Evolutionary conservation across 768 basidiomycete species (phyloP), one percentile per base, ranked within the genome.

Genomic region (Psilocybe cyanescens): DNA sequence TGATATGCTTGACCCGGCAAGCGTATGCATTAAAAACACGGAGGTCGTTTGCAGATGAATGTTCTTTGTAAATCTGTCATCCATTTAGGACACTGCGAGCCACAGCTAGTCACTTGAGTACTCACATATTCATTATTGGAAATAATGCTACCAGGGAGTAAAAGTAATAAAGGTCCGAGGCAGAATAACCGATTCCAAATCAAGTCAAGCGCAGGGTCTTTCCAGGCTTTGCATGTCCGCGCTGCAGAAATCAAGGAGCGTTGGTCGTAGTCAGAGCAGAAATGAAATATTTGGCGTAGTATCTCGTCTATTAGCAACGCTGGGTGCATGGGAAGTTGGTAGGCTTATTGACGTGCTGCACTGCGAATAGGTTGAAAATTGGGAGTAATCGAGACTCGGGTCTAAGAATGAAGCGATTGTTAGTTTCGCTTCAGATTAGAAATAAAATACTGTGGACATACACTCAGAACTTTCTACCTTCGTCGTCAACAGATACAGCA

Each of bases 231-330:
- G 66, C 81, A 85, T 41, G 71, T 76, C 59, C 76, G 75, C 1
- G 81, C 79, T n/a, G 72, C 68, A 35, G 63, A 65, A 45, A 72
- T 69, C 14, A 85, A 75, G 11, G 75, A 68, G 12, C 53, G 24
- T 45, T 66, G 69, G 17, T 70, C 70, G 45, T 72, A 57, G 44
- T 75, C 70, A 35, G 72, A 64, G 55, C 71, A 65, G 55, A 68
- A 67, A n/a, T 67, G 66, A 54, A 84, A 76, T 57, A 84, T 77
- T 39, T 72, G 67, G 49, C 78, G 78, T 19, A 84, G 69, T 52
- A 85, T 75, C 64, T 86, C 83, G 70, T 85, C 83, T 51, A 85
- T 75, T 60, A 79, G 68, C 31, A 86, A 72, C 8, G 73, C 77
- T 37, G 62, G 60, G 63, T 84, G 83, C 83, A 65, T 67, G 45